Conservation (phyloP, 1,139 yeast species). For the Hansenula anomala region DNA sequence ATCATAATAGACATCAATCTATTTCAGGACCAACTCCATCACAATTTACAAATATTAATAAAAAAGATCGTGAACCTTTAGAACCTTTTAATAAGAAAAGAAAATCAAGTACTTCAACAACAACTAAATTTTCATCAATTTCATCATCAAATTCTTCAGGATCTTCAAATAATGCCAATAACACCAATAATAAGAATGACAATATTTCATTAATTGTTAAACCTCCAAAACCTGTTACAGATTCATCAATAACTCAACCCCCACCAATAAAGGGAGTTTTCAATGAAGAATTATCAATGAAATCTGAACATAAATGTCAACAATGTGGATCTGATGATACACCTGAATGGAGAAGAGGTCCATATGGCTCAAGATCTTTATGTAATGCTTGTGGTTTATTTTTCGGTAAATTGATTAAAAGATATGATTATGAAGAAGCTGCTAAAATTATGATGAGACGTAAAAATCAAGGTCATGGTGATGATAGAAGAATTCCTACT, state of each 20-base stretch:
- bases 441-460: conserved; percentile 18
- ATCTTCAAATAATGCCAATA: neutral
- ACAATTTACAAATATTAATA: neutral
- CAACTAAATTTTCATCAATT: neutral
- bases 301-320: conserved; percentile 26
- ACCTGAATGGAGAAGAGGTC: conserved; percentile 85
- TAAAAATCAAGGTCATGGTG: conserved; percentile 19
- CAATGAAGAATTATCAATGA: conserved; percentile 16
- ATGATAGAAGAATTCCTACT: conserved; percentile 21
- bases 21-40: neutral
- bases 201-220: conserved; percentile 9
- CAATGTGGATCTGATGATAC: conserved; percentile 73
- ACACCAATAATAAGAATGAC: neutral
- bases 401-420: conserved; percentile 63
- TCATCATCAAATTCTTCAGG: neutral
- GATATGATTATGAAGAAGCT: conserved; percentile 39
- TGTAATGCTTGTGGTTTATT: conserved; percentile 84
- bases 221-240: conserved; percentile 6
- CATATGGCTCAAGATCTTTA: conserved; percentile 66
- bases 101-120: neutral
- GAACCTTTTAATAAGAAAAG: neutral
- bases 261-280: conserved; percentile 5
- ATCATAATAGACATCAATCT: neutral
- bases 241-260: neutral
- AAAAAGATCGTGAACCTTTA: neutral